phyloP scores from a whole-genome alignment of 2,329 filamentous ascomycete species.

The Microdochium bolleyi region DNA sequence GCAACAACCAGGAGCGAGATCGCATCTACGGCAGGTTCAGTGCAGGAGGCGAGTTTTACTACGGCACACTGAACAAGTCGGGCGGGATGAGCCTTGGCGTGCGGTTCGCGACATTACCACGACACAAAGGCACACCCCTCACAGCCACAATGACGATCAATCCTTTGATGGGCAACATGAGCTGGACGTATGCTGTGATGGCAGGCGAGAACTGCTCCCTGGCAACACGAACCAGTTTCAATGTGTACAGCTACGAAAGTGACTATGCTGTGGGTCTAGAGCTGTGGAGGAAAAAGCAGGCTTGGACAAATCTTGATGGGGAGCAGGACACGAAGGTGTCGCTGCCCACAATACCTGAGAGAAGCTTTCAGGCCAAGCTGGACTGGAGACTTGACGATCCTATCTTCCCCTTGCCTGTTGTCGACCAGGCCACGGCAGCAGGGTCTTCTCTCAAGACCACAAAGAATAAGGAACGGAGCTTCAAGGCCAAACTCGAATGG shows the following conservation, averaged over 20 bases:
- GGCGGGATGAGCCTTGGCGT: slow-evolving; percentile 84
- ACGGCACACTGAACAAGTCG: slow-evolving; percentile 89
- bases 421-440: background rate
- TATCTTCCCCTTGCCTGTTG: slow-evolving; percentile 5
- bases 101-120: slow-evolving; percentile 80
- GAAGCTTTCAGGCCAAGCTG: slow-evolving; percentile 40
- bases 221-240: slow-evolving; percentile 91
- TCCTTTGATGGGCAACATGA: slow-evolving; percentile 88
- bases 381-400: slow-evolving; percentile 38
- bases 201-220: slow-evolving; percentile 77
- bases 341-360: slow-evolving; percentile 17
- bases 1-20: slow-evolving; percentile 36
- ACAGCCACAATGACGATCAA: slow-evolving; percentile 91
- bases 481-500: slow-evolving; percentile 46
- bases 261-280: slow-evolving; percentile 88
- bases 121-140: slow-evolving; percentile 77
- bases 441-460: background rate
- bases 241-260: slow-evolving; percentile 96
- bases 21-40: slow-evolving; percentile 76
- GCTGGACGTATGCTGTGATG: slow-evolving; percentile 84
- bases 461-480: slow-evolving; percentile 30
- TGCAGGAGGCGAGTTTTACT: slow-evolving; percentile 88
- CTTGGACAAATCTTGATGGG: slow-evolving; percentile 27
- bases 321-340: slow-evolving; percentile 12
- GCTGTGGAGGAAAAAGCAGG: slow-evolving; percentile 66